Conservation (phyloP, 306 rosid species). For the Prinsepia uniflora region DNA sequence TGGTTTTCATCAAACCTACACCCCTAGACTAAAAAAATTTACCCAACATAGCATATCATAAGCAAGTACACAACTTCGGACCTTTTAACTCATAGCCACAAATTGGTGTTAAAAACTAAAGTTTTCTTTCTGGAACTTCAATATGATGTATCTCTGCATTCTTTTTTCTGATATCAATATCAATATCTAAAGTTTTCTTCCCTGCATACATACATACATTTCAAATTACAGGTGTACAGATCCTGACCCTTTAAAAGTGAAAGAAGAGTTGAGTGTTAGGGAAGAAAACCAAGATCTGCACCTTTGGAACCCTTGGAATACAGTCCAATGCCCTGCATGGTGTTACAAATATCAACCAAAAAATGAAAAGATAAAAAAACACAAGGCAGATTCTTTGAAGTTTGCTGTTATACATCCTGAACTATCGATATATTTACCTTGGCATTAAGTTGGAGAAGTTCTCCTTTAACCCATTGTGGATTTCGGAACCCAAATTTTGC, state of each 20-base stretch:
- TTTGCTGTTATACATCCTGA: constrained; percentile 1
- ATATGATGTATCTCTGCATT: not conserved
- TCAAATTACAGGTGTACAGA: too few species aligned
- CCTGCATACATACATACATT: too few species aligned
- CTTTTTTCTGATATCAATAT: not conserved
- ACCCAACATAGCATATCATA: not conserved
- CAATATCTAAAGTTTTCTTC: not conserved
- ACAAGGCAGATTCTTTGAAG: not conserved
- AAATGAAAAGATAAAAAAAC: constrained; percentile 2
- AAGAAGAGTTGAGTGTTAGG: too few species aligned
- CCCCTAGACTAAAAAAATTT: not conserved
- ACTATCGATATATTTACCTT: constrained; percentile 49
- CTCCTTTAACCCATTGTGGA: constrained; percentile 97
- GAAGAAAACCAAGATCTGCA: constrained; percentile 93
- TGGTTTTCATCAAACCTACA: too few species aligned
- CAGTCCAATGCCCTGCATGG: constrained; percentile 80
- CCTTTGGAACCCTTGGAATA: constrained; percentile 83
- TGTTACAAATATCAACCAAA: constrained; percentile 11
- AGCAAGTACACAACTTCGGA: not conserved
- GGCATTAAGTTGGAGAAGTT: constrained; percentile 87
- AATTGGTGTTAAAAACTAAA: not conserved
- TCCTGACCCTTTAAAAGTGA: too few species aligned
- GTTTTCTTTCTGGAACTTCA: not conserved
- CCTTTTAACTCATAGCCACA: not conserved
- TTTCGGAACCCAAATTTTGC: constrained; percentile 79